phyloP scores from a whole-genome alignment of 768 basidiomycete genomes.

The Suillus luteus region DNA sequence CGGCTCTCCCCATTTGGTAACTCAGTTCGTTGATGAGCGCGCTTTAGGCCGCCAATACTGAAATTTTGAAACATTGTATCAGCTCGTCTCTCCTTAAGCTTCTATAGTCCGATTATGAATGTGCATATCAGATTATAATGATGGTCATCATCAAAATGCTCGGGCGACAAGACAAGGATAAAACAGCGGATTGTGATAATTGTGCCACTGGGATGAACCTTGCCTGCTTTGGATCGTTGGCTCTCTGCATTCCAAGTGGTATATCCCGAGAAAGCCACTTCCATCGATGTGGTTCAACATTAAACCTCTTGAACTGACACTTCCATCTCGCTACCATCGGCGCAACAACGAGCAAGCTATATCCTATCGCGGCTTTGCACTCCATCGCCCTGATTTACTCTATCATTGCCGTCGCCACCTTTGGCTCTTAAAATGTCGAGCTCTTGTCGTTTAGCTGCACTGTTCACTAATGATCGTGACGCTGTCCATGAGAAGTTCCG shows the following conservation, averaged over 20 bases:
- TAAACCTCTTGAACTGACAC: background rate
- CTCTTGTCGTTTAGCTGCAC: background rate
- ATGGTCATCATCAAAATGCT: background rate
- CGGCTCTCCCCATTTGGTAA: constrained; percentile 1
- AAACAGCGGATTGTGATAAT: background rate
- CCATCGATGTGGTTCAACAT: constrained; percentile 10
- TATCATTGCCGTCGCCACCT: background rate
- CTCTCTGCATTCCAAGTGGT: constrained; percentile 8
- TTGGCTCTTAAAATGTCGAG: constrained; percentile 1
- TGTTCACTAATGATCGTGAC: background rate
- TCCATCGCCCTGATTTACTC: background rate
- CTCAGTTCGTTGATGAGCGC: background rate
- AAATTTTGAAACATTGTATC: background rate
- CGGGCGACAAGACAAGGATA: background rate
- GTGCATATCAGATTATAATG: background rate
- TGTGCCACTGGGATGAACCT: constrained; percentile 2
- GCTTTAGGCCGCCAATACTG: background rate
- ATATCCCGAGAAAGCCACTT: constrained; percentile 8
- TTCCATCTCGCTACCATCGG: background rate
- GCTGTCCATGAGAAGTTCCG: background rate
- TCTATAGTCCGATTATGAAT: constrained; percentile 3
- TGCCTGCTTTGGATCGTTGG: constrained; percentile 9
- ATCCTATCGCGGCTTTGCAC: background rate
- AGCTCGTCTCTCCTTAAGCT: background rate
- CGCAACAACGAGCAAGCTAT: background rate